Evolutionary conservation across 2,329 filamentous ascomycete species (phyloP), one percentile per base, ranked within the genome.

Genomic region (Epicoccum nigrum): DNA sequence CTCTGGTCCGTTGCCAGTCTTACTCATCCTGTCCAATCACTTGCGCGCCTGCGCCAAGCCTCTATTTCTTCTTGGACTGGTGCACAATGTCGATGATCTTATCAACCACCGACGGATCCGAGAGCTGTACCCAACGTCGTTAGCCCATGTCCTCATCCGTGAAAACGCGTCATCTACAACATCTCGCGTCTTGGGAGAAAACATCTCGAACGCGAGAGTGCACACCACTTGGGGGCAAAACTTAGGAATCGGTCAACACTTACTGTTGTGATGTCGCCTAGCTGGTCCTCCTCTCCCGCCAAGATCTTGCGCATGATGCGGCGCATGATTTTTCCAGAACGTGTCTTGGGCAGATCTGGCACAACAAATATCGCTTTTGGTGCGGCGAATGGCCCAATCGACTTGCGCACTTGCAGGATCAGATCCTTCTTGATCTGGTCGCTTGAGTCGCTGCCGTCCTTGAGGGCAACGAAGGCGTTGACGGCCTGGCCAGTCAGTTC

Each of bases 261-360:
- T 81, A 95, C 90, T 62, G 94, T 97, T 16, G 89, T 90, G 28
- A 83, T 95, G 70, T 99, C 94, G 65, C 94, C 94, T 45, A 99
- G 81, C 77, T 96, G 92, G 74, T 99, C 94, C 77, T 97, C 93
- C 80, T 99, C 94, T 28, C 93, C 93, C 13, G 92, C 92, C 63
- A 99, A 77, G 69, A 99, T 96, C 90, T 99, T 99, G 67, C 94
- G 85, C 79, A 99, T 77, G 70, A 99, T 96, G 59, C 94, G 87
- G 58, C 94, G 85, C 94, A 99, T 99, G 70, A 99, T 99, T 88
- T 99, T 99, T 62, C 94, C 94, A 64, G 90, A 96, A 64, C 94
- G 84, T 30, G 94, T 99, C 86, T 99, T 97, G 67, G 94, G 94
- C 60, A 99, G 83, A 73, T 99, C 94, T 3, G 92, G 88, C 35